Evolutionary conservation across 768 basidiomycete genomes (phyloP).

Genomic region (Termitomyces sp.): DNA sequence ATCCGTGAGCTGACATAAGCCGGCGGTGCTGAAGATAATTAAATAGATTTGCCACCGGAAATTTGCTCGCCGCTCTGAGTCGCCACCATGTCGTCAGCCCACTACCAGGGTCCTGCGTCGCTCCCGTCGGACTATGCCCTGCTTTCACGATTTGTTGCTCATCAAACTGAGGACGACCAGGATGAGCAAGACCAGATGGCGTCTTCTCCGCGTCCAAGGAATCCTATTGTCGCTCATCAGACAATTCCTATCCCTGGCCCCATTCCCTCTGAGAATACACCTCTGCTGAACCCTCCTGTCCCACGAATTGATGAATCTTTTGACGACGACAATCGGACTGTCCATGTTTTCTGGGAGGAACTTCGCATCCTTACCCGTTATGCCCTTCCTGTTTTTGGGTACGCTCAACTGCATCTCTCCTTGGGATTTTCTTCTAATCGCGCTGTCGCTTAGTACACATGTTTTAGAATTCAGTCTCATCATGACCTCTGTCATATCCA

Average conservation of each 20-base stretch:
- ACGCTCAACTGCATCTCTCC: constrained; percentile 10
- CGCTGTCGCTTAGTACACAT: constrained; percentile 47
- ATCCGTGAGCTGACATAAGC: constrained; percentile 1
- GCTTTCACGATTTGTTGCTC: constrained; percentile 44
- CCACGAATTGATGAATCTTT: constrained; percentile 52
- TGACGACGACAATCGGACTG: constrained; percentile 22
- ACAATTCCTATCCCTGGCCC: constrained; percentile 13
- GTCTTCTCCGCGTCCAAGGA: constrained; percentile 7
- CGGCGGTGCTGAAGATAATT: not conserved
- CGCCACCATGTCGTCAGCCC: constrained; percentile 30
- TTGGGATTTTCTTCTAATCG: not conserved
- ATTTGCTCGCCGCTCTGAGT: not conserved
- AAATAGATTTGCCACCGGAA: not conserved
- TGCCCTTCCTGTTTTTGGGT: constrained; percentile 71
- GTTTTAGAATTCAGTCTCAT: constrained; percentile 84
- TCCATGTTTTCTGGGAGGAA: constrained; percentile 50
- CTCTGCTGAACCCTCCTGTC: constrained; percentile 49
- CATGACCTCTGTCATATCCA: constrained; percentile 76
- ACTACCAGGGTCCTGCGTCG: constrained; percentile 53
- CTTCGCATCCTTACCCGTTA: constrained; percentile 53
- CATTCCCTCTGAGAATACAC: constrained; percentile 44
- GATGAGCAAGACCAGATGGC: not conserved
- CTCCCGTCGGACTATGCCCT: constrained; percentile 65
- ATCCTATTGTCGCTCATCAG: constrained; percentile 7
- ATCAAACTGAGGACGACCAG: constrained; percentile 15